These are phyloP conservation scores for Suillus hirtellus DNA, from an alignment of 768 basidiomycete species.

Conservation along the genomic window DNA sequence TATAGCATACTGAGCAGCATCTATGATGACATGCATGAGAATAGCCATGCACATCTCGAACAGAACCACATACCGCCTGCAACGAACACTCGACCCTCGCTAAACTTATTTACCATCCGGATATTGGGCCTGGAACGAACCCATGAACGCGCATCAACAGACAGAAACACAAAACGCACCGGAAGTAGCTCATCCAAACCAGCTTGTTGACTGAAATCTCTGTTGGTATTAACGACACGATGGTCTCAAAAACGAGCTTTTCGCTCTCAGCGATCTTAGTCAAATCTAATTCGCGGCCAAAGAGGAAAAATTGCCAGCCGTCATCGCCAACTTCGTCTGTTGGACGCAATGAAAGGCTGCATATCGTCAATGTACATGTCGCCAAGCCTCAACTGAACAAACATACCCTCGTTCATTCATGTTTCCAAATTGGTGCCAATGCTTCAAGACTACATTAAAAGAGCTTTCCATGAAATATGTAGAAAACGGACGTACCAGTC, in stretches of 20 bases:
- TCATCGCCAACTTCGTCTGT: constrained; percentile 29
- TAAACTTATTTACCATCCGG: constrained; percentile 18
- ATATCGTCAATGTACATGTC: not conserved
- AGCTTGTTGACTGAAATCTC: constrained; percentile 29
- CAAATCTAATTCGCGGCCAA: constrained; percentile 27
- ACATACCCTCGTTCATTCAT: not conserved
- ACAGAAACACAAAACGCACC: constrained; percentile 15
- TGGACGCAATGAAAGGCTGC: constrained; percentile 36
- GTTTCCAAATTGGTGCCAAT: constrained; percentile 53
- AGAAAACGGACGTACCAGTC: constrained; percentile 32
- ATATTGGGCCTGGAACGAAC: constrained; percentile 14
- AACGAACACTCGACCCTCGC: constrained; percentile 18
- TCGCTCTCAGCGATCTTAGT: constrained; percentile 17
- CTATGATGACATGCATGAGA: constrained; percentile 8
- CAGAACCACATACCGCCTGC: constrained; percentile 14
- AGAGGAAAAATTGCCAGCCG: constrained; percentile 33
- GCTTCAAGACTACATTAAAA: constrained; percentile 25
- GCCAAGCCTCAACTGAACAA: not conserved
- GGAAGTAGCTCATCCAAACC: constrained; percentile 24
- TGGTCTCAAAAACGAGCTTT: constrained; percentile 20
- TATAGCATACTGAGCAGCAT: constrained; percentile 24
- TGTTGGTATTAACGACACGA: constrained; percentile 21
- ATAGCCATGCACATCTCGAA: not conserved
- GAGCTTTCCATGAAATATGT: not conserved
- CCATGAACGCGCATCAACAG: not conserved